Percentiles rank a stretch among this genome's conserved stretches.
These are phyloP conservation scores for Hygrophorus russula DNA, from an alignment of 768 basidiomycete species.

Conservation along the genomic window DNA sequence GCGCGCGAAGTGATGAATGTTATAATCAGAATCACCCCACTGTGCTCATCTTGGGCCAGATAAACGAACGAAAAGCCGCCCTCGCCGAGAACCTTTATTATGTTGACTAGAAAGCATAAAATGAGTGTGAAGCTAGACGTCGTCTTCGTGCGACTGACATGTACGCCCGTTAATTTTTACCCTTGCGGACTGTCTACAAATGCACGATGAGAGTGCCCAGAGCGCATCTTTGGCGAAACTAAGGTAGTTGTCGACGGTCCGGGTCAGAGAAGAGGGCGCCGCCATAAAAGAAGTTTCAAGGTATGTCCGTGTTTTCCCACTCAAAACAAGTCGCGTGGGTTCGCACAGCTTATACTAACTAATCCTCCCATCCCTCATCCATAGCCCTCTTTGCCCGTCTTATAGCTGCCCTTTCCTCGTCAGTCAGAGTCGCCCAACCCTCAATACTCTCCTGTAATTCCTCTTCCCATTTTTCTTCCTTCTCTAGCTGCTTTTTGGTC, in stretches of 20 bases:
- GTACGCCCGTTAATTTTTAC: conserved; percentile 95
- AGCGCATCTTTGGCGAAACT: conserved; percentile 76
- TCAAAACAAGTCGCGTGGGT: neutral
- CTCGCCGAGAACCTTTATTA: conserved; percentile 89
- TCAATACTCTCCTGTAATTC: conserved; percentile 66
- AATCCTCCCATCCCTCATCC: conserved; percentile 52
- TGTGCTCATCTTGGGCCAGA: conserved; percentile 75
- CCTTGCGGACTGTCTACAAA: conserved; percentile 73
- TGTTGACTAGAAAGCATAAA: conserved; percentile 48
- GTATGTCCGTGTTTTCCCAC: neutral
- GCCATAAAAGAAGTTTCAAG: neutral
- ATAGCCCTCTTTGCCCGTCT: conserved; percentile 50
- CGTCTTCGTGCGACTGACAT: conserved; percentile 51
- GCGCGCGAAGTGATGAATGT: neutral
- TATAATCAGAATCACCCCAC: conserved; percentile 41
- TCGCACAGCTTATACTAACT: neutral
- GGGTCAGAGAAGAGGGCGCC: neutral
- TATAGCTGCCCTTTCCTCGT: conserved; percentile 40
- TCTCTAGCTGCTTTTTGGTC: conserved; percentile 64
- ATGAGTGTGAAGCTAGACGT: conserved; percentile 5
- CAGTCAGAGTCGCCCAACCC: conserved; percentile 42
- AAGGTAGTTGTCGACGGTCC: neutral
- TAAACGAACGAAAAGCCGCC: conserved; percentile 94
- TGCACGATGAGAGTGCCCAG: conserved; percentile 70
- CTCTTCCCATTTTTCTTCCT: conserved; percentile 74